A percentile compares a stretch with the other conserved stretches of the same genome.
Evolutionary conservation across 768 basidiomycete genomes (phyloP).

Genomic region (Termitomyces sp.): DNA sequence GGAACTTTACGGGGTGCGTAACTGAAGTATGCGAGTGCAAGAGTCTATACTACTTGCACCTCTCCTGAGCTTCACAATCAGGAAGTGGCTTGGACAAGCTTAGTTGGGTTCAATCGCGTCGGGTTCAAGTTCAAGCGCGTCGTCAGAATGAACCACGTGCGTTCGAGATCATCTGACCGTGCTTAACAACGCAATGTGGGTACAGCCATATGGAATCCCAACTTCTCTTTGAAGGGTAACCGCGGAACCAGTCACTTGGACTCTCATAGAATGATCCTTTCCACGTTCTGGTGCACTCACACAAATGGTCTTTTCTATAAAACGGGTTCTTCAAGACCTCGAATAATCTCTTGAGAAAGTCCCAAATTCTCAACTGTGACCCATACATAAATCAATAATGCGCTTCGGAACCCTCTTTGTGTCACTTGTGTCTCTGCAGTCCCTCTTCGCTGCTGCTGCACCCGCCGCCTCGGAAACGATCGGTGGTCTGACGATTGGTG

Average conservation of each 20-base stretch:
- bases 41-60: background rate
- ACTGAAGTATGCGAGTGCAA: background rate
- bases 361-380: background rate
- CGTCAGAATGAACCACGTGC: background rate
- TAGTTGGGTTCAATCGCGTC: background rate
- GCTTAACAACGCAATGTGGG: background rate
- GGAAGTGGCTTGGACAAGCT: background rate
- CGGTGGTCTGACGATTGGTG: constrained; percentile 22
- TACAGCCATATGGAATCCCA: background rate
- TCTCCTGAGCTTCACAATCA: background rate
- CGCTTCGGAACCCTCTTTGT: constrained; percentile 8
- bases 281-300: constrained; percentile 6
- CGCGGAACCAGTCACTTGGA: constrained; percentile 3
- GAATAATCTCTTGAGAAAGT: background rate
- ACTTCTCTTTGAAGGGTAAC: background rate
- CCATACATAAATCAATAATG: constrained; percentile 2
- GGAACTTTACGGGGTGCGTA: background rate
- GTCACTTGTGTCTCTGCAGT: constrained; percentile 19
- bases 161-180: constrained; percentile 9
- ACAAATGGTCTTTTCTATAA: background rate
- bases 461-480: constrained; percentile 15
- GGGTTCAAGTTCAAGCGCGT: too few relatives aligned
- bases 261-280: background rate
- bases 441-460: constrained; percentile 18
- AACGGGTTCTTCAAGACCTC: background rate